Percentiles rank a stretch among this genome's conserved stretches.
Conservation (phyloP, 257 asterid species). For the Echites panduratus region DNA sequence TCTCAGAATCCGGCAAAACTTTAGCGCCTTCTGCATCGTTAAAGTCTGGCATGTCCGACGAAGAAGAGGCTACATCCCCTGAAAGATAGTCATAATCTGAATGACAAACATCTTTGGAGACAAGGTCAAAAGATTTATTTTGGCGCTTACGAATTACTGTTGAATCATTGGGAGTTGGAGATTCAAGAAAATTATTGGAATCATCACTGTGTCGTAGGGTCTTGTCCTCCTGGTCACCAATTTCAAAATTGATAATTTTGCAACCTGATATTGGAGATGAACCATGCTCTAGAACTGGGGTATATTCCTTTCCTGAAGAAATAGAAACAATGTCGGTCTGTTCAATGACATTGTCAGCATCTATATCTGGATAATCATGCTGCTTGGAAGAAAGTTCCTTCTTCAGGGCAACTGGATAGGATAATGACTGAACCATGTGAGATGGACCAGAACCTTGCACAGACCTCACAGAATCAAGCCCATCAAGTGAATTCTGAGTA, state of each 20-base stretch:
- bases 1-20: conserved; percentile 38
- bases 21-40: conserved; percentile 48
- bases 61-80: conserved; percentile 41
- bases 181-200: conserved; percentile 13
- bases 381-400: conserved; percentile 27
- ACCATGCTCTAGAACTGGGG: conserved; percentile 28
- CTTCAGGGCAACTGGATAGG: conserved; percentile 18
- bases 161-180: conserved; percentile 12
- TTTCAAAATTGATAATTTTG: conserved; percentile 31
- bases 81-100: conserved; percentile 31
- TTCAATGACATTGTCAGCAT: conserved; percentile 27
- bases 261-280: conserved; percentile 31
- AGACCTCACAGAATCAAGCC: conserved; percentile 24
- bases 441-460: conserved; percentile 24
- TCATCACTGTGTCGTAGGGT: conserved; percentile 22
- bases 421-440: conserved; percentile 18
- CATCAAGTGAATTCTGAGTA: conserved; percentile 25
- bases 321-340: conserved; percentile 33
- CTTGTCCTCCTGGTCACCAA: conserved; percentile 28
- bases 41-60: conserved; percentile 41
- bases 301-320: conserved; percentile 44
- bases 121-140: conserved; percentile 26
- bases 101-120: conserved; percentile 34
- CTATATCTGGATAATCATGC: conserved; percentile 25
- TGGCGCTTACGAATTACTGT: conserved; percentile 9